These are phyloP conservation scores for Aureobasidium melanogenum DNA, from an alignment of 2,329 filamentous ascomycete species.

Conservation along the genomic window DNA sequence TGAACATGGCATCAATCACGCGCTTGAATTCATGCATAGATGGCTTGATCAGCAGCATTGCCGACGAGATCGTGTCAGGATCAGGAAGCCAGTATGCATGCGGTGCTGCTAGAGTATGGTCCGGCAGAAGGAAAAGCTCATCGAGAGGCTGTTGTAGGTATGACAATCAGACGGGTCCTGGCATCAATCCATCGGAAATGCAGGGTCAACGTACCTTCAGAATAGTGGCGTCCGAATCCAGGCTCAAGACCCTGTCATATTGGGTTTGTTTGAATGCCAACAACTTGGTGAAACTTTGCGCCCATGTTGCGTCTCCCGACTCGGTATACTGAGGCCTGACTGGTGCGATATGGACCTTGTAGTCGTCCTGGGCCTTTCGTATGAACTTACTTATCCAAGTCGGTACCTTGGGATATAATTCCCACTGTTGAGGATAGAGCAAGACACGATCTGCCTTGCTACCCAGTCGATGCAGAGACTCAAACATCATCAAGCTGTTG, in stretches of 20 bases:
- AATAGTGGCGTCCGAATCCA: constrained; percentile 56
- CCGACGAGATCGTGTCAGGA: constrained; percentile 26
- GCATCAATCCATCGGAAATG: background rate
- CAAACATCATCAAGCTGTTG: constrained; percentile 36
- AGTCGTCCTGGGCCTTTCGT: constrained; percentile 37
- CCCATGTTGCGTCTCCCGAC: constrained; percentile 44
- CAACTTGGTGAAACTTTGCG: constrained; percentile 57
- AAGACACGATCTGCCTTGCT: constrained; percentile 35
- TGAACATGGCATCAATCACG: constrained; percentile 24
- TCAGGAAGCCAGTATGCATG: constrained; percentile 60
- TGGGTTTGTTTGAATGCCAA: constrained; percentile 58
- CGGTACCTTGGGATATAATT: background rate
- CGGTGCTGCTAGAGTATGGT: constrained; percentile 54
- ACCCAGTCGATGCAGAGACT: constrained; percentile 30
- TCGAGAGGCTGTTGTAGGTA: constrained; percentile 46
- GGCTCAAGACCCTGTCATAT: constrained; percentile 48
- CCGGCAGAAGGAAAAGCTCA: constrained; percentile 59
- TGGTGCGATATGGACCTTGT: constrained; percentile 41
- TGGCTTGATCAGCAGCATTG: constrained; percentile 54
- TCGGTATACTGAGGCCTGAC: constrained; percentile 27
- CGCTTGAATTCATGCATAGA: constrained; percentile 41
- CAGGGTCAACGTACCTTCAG: constrained; percentile 26
- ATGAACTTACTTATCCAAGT: constrained; percentile 33
- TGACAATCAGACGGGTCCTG: background rate
- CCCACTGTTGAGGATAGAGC: constrained; percentile 33